Conservation (phyloP, 2,329 filamentous ascomycete genomes). For the Pseudogymnoascus sp. region DNA sequence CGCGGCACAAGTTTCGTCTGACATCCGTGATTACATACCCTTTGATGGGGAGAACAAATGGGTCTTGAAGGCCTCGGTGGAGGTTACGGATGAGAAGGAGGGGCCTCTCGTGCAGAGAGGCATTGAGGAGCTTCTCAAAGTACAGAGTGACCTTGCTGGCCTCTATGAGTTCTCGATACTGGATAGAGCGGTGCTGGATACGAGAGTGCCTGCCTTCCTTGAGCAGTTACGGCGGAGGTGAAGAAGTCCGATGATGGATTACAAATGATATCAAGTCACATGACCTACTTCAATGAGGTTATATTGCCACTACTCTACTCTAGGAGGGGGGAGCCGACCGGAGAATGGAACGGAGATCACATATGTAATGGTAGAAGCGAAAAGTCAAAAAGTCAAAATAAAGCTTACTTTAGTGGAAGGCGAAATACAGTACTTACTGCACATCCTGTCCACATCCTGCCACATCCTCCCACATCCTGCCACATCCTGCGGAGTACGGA, state of each 20-base stretch:
- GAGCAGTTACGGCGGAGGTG: neutral
- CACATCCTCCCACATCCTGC: no score
- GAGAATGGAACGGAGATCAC: neutral
- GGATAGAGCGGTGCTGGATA: constrained; percentile 46
- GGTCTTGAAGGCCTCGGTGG: constrained; percentile 45
- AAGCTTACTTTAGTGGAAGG: constrained; percentile 1
- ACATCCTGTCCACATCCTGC: neutral
- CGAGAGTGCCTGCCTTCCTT: constrained; percentile 27
- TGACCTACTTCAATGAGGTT: neutral
- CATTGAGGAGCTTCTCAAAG: constrained; percentile 40
- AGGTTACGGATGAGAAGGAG: constrained; percentile 47
- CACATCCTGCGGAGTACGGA: neutral
- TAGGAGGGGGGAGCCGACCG: neutral
- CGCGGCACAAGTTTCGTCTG: constrained; percentile 19
- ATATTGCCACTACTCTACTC: neutral
- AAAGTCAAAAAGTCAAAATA: neutral
- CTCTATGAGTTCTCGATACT: constrained; percentile 44
- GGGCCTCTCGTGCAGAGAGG: constrained; percentile 46
- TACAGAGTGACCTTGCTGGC: constrained; percentile 40
- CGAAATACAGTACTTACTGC: neutral
- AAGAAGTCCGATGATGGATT: neutral
- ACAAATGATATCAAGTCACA: constrained; percentile 6
- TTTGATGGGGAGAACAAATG: constrained; percentile 43
- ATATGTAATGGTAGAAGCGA: neutral
- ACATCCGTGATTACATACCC: constrained; percentile 11